Conservation (phyloP, 2,329 filamentous ascomycete species). For the Alternaria solani region DNA sequence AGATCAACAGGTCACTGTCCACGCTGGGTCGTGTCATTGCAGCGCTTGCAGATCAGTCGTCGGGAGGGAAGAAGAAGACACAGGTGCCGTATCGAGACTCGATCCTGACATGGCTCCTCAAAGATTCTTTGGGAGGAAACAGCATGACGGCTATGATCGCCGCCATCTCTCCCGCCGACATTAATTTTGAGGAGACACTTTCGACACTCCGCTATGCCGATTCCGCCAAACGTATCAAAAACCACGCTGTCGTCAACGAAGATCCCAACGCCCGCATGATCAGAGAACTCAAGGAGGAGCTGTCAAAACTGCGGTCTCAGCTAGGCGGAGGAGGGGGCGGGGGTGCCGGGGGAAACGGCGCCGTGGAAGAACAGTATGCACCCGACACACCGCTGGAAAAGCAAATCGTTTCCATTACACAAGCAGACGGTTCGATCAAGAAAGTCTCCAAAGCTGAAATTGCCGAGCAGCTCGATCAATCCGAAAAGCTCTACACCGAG, state of each 20-base stretch:
- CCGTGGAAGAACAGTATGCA: constrained; percentile 79
- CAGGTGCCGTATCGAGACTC: constrained; percentile 98
- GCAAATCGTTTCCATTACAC: constrained; percentile 94
- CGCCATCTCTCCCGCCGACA: constrained; percentile 96
- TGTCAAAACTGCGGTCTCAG: constrained; percentile 85
- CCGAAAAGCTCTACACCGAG: constrained; percentile 93
- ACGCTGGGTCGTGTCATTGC: constrained; percentile 98
- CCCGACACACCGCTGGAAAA: constrained; percentile 92
- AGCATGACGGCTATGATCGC: constrained; percentile 99
- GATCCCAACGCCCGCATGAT: constrained; percentile 99
- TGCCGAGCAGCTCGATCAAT: constrained; percentile 93
- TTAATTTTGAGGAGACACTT: constrained; percentile 98
- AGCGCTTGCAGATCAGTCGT: constrained; percentile 87
- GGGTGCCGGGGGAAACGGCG: constrained; percentile 48
- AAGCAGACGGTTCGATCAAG: constrained; percentile 84
- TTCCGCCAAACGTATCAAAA: constrained; percentile 99
- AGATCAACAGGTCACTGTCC: constrained; percentile 96
- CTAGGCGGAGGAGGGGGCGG: constrained; percentile 61
- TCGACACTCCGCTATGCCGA: constrained; percentile 96
- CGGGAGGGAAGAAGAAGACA: constrained; percentile 74
- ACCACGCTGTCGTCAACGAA: constrained; percentile 98
- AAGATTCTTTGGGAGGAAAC: constrained; percentile 96
- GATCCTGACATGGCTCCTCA: constrained; percentile 93
- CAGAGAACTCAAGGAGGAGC: constrained; percentile 93
- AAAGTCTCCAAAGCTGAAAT: constrained; percentile 99